phyloP scores from a whole-genome alignment of 768 basidiomycete genomes.

The Mycena pura region DNA sequence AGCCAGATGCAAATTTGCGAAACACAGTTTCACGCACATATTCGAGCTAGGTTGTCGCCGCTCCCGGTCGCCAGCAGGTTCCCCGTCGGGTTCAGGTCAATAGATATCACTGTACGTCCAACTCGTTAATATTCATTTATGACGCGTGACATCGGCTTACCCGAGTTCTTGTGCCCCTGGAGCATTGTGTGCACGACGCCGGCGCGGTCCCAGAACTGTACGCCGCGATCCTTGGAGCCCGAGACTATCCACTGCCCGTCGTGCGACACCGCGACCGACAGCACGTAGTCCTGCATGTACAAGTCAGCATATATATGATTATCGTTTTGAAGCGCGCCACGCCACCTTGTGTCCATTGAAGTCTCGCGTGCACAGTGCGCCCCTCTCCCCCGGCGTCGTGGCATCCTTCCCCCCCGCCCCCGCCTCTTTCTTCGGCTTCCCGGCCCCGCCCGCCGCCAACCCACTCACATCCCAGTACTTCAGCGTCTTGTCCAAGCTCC shows the following conservation, averaged over 20 bases:
- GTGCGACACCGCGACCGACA: conserved; percentile 66
- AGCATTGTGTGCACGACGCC: conserved; percentile 90
- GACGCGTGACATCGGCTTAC: conserved; percentile 36
- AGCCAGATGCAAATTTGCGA: neutral
- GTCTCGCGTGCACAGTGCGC: conserved; percentile 64
- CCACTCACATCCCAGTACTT: conserved; percentile 88
- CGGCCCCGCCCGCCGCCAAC: conserved; percentile 66
- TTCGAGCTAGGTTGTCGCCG: conserved; percentile 61
- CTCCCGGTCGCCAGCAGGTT: conserved; percentile 59
- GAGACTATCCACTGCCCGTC: conserved; percentile 96
- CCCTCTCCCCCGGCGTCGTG: conserved; percentile 44
- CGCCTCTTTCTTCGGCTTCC: conserved; percentile 52
- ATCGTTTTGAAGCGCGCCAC: conserved; percentile 34
- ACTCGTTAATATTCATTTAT: neutral
- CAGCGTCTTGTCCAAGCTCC: conserved; percentile 87
- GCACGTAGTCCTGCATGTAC: conserved; percentile 36
- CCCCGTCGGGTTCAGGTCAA: conserved; percentile 54
- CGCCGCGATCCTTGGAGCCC: conserved; percentile 92
- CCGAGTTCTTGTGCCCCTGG: conserved; percentile 71
- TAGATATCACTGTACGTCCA: conserved; percentile 49
- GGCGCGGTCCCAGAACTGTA: conserved; percentile 89
- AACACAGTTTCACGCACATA: conserved; percentile 48
- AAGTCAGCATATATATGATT: no score
- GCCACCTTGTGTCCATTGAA: conserved; percentile 86
- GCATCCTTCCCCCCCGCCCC: conserved; percentile 61